These are phyloP conservation scores for Sporothrix humicola DNA, from an alignment of 2,329 filamentous ascomycete genomes.

Conservation along the genomic window DNA sequence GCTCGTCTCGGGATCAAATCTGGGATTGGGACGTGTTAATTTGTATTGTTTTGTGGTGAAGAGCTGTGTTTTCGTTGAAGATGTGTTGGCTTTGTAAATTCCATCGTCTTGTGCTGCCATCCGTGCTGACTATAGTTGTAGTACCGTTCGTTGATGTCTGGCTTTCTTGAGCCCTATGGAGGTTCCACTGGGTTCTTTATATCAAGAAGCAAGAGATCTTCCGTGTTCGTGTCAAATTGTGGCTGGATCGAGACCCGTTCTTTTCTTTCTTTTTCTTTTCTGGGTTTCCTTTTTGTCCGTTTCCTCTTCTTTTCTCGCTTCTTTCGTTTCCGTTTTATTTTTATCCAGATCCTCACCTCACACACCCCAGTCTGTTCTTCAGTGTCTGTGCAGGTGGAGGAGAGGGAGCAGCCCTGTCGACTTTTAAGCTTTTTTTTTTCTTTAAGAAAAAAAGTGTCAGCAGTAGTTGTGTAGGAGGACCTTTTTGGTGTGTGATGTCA, in stretches of 20 bases:
- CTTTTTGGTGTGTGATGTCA: neutral
- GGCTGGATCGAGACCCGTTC: neutral
- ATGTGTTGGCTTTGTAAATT: neutral
- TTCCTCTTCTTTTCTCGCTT: neutral
- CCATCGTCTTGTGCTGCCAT: neutral
- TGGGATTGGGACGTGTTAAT: too few species aligned
- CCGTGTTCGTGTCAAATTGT: neutral
- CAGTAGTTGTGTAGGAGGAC: neutral
- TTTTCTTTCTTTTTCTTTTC: neutral
- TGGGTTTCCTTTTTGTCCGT: neutral
- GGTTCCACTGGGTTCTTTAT: conserved; percentile 6
- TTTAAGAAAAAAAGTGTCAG: neutral
- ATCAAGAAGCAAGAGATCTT: neutral
- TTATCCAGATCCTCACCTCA: conserved; percentile 6
- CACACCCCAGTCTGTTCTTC: neutral
- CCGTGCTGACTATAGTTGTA: neutral
- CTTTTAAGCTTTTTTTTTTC: neutral
- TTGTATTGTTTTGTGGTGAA: neutral
- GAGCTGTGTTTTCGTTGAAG: neutral
- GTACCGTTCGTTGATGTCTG: neutral
- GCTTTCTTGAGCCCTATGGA: neutral
- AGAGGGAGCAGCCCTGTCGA: neutral
- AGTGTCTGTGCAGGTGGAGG: neutral
- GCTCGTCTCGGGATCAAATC: too few species aligned
- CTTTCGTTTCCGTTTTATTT: conserved; percentile 4